Percentiles rank a stretch among this genome's conserved stretches.
These are phyloP conservation scores for Leccinum ochraceum DNA, from an alignment of 768 basidiomycete genomes.

Conservation along the genomic window DNA sequence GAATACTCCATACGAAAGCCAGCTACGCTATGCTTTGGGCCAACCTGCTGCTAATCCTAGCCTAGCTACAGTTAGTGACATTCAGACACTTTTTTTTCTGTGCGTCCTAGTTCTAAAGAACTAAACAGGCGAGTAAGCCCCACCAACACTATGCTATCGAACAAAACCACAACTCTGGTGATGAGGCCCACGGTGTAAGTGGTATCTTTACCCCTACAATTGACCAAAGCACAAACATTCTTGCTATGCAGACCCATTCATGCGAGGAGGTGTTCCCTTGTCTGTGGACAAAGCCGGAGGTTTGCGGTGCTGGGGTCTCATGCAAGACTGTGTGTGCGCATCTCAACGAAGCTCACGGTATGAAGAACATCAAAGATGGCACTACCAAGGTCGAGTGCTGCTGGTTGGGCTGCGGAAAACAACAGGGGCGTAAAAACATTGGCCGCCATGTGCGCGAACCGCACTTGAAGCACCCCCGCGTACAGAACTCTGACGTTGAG, in stretches of 20 bases:
- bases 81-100: background rate
- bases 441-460: background rate
- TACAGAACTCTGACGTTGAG: background rate
- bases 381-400: accelerated
- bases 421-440: background rate
- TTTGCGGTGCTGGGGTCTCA: background rate
- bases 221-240: background rate
- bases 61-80: background rate
- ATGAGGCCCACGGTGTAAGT: constrained; percentile 1
- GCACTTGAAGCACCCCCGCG: constrained; percentile 6
- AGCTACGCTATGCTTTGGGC: background rate
- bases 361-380: background rate
- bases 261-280: background rate
- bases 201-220: background rate
- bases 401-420: background rate
- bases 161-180: background rate
- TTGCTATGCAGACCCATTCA: background rate
- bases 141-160: background rate
- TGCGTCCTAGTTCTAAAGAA: background rate
- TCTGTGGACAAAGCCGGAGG: background rate
- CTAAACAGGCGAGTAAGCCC: background rate
- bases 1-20: background rate
- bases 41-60: no score
- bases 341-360: background rate
- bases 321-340: background rate